Percentiles rank a stretch among this genome's conserved stretches.
These are phyloP conservation scores for Neoboletus subvelutipes DNA, from an alignment of 768 basidiomycete species.

Conservation along the genomic window DNA sequence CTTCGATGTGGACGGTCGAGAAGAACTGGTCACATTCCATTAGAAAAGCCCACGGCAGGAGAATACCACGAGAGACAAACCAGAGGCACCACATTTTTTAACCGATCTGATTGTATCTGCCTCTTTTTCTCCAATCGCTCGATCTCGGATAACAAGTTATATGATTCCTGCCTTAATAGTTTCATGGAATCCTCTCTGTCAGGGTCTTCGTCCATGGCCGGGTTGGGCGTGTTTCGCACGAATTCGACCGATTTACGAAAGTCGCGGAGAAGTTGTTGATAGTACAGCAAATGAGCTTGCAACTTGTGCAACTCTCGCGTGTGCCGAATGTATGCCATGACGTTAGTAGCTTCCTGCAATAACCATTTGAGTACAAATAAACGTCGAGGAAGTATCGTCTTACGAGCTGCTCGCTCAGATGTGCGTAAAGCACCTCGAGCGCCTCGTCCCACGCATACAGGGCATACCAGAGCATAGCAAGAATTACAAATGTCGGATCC, in stretches of 20 bases:
- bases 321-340: slow-evolving; percentile 37
- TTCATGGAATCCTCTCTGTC: slow-evolving; percentile 8
- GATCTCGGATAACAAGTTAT: slow-evolving; percentile 41
- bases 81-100: slow-evolving; percentile 33
- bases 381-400: not conserved
- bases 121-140: slow-evolving; percentile 36
- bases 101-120: slow-evolving; percentile 25
- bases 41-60: not conserved
- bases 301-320: slow-evolving; percentile 57
- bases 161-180: slow-evolving; percentile 19
- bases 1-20: slow-evolving; percentile 57
- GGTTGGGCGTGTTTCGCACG: slow-evolving; percentile 48
- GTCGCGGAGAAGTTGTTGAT: slow-evolving; percentile 53
- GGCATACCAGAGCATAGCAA: slow-evolving; percentile 54
- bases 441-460: slow-evolving; percentile 64
- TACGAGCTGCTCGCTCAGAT: slow-evolving; percentile 49
- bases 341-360: slow-evolving; percentile 44
- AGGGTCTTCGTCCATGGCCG: slow-evolving; percentile 36
- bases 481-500: slow-evolving; percentile 35
- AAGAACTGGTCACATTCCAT: slow-evolving; percentile 44
- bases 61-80: slow-evolving; percentile 13
- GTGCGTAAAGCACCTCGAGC: slow-evolving; percentile 49
- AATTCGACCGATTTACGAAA: slow-evolving; percentile 53
- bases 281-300: slow-evolving; percentile 57
- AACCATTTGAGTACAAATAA: not conserved